Conservation (phyloP, 2,329 filamentous ascomycete genomes). For the Alternaria postmessia region DNA sequence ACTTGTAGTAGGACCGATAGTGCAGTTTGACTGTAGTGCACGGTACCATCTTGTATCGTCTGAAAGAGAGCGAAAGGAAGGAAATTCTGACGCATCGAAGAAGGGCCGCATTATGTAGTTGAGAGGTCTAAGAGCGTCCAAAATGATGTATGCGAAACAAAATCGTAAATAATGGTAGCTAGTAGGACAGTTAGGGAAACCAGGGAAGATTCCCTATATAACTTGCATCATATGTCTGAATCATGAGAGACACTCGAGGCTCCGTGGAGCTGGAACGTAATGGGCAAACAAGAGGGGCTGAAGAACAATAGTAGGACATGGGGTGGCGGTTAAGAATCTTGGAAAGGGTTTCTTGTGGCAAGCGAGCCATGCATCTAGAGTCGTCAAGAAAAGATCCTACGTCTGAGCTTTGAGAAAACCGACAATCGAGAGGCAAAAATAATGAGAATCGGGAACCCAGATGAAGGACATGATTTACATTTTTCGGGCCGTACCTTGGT, state of each 20-base stretch:
- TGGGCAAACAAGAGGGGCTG: not conserved
- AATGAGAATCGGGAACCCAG: not conserved
- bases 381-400: not conserved
- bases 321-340: not conserved
- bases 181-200: no score
- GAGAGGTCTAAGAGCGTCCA: not conserved
- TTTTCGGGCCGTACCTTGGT: not conserved
- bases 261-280: not conserved
- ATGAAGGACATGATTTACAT: not conserved
- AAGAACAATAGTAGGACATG: constrained; percentile 12
- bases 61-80: constrained; percentile 2
- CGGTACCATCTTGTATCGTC: not conserved
- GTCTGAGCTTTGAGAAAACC: not conserved
- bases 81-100: constrained; percentile 21
- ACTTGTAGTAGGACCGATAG: not conserved
- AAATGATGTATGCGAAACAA: not conserved
- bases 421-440: not conserved
- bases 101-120: constrained; percentile 6
- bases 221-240: not conserved
- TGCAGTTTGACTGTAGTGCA: not conserved
- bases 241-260: not conserved
- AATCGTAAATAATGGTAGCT: not conserved
- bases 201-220: not conserved
- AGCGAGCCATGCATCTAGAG: not conserved
- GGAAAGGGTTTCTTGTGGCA: not conserved